These are phyloP conservation scores for Evernia prunastri DNA, from an alignment of 495 filamentous ascomycete species.

Conservation along the genomic window DNA sequence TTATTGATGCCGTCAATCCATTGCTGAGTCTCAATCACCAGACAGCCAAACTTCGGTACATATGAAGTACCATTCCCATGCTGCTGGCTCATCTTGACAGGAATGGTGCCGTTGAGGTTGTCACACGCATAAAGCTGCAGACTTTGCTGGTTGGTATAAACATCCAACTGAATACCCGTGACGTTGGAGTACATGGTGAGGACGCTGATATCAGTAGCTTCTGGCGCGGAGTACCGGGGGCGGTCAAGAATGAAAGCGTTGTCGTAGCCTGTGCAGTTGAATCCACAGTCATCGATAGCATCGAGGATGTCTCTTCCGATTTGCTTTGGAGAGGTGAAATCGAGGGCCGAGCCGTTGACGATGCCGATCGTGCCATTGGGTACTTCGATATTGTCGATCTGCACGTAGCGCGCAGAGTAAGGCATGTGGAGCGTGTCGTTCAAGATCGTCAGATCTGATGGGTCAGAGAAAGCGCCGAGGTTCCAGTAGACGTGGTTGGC, in stretches of 20 bases:
- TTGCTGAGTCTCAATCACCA: conserved; percentile 49
- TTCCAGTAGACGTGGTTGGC: conserved; percentile 85
- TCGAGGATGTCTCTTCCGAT: conserved; percentile 60
- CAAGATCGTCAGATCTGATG: conserved; percentile 54
- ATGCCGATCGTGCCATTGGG: conserved; percentile 68
- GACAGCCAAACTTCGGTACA: conserved; percentile 57
- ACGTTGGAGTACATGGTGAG: conserved; percentile 50
- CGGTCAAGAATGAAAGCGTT: conserved; percentile 65
- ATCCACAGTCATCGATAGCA: conserved; percentile 60
- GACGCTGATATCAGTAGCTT: conserved; percentile 55
- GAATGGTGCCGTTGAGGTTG: conserved; percentile 59
- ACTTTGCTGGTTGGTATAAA: conserved; percentile 68
- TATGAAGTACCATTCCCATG: conserved; percentile 37
- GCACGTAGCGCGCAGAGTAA: conserved; percentile 61
- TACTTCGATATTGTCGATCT: conserved; percentile 68
- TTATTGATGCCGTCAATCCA: conserved; percentile 82
- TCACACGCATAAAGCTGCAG: conserved; percentile 75
- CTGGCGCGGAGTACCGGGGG: conserved; percentile 51
- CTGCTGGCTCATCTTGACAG: conserved; percentile 48
- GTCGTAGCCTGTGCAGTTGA: conserved; percentile 71
- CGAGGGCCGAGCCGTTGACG: conserved; percentile 58
- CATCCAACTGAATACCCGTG: conserved; percentile 64
- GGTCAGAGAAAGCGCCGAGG: conserved; percentile 67
- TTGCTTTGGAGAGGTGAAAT: conserved; percentile 73
- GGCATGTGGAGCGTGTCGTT: conserved; percentile 70